phyloP scores from a whole-genome alignment of 2,329 filamentous ascomycete species.

The Polytolypa hystricis region DNA sequence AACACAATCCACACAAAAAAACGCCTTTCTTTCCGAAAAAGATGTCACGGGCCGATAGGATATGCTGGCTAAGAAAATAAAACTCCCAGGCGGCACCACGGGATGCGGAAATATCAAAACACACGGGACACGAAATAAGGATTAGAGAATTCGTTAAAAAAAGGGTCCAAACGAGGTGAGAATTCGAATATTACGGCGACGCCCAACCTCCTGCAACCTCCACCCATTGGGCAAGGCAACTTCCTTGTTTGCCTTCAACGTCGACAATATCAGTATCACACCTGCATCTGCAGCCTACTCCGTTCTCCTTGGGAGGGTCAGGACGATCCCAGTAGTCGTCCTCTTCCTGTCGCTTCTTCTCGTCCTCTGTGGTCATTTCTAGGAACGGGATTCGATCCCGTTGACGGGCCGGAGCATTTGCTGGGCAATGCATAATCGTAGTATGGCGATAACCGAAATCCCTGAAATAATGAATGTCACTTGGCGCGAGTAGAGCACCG shows the following conservation, averaged over 20 bases:
- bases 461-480: constrained; percentile 96
- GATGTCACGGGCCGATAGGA: background rate
- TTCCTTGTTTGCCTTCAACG: constrained; percentile 94
- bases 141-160: background rate
- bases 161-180: background rate
- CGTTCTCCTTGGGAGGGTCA: constrained; percentile 84
- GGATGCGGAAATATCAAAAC: background rate
- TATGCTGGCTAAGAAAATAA: background rate
- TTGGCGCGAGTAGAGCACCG: constrained; percentile 67
- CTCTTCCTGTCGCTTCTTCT: constrained; percentile 78
- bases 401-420: constrained; percentile 84
- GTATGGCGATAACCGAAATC: constrained; percentile 98
- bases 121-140: background rate
- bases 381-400: constrained; percentile 68
- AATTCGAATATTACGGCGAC: constrained; percentile 35
- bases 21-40: background rate
- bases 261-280: constrained; percentile 97
- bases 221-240: constrained; percentile 92
- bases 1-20: background rate
- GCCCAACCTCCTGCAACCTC: constrained; percentile 93
- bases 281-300: constrained; percentile 88
- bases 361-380: constrained; percentile 68
- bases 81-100: background rate
- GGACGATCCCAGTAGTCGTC: constrained; percentile 91
- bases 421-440: constrained; percentile 95